A percentile compares a stretch with the other conserved stretches of the same genome.
Conservation (phyloP, 2,329 filamentous ascomycete genomes). For the Apiospora marii region DNA sequence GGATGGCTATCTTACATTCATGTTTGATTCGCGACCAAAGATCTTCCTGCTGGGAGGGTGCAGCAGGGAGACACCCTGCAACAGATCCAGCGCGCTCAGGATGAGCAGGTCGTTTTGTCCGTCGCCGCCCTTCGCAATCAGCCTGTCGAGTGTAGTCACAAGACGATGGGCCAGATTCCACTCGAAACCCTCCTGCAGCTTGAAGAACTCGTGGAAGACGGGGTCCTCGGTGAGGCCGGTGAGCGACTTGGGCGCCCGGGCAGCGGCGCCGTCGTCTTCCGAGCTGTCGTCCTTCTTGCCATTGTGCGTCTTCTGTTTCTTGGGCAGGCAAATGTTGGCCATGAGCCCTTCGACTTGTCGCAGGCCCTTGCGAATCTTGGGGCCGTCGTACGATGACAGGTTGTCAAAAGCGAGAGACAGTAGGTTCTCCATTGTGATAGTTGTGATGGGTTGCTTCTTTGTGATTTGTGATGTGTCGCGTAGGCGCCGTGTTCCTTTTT, state of each 20-base stretch:
- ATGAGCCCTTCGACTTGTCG: conserved; percentile 93
- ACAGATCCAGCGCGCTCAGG: conserved; percentile 84
- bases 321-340: conserved; percentile 89
- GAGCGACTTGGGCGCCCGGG: conserved; percentile 64
- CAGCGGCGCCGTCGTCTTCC: conserved; percentile 23
- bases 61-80: conserved; percentile 86
- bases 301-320: conserved; percentile 36
- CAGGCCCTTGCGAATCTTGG: conserved; percentile 91
- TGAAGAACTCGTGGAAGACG: conserved; percentile 95
- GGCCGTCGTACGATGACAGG: conserved; percentile 88
- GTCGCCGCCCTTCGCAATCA: conserved; percentile 83
- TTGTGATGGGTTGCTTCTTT: not conserved
- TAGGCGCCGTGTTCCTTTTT: not conserved
- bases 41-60: conserved; percentile 89
- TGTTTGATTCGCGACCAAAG: conserved; percentile 88
- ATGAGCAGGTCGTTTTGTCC: conserved; percentile 89
- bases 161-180: conserved; percentile 94
- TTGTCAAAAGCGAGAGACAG: conserved; percentile 96
- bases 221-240: conserved; percentile 79
- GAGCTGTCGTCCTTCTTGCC: conserved; percentile 26
- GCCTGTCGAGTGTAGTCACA: conserved; percentile 83
- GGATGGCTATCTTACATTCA: conserved; percentile 73
- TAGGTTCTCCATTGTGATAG: conserved; percentile 80
- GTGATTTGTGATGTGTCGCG: conserved; percentile 16
- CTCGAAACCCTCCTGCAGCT: conserved; percentile 95